Percentiles rank a stretch among this genome's conserved stretches.
Conservation (phyloP, 2,329 filamentous ascomycete species). For the Atkinsonella hypoxylon region DNA sequence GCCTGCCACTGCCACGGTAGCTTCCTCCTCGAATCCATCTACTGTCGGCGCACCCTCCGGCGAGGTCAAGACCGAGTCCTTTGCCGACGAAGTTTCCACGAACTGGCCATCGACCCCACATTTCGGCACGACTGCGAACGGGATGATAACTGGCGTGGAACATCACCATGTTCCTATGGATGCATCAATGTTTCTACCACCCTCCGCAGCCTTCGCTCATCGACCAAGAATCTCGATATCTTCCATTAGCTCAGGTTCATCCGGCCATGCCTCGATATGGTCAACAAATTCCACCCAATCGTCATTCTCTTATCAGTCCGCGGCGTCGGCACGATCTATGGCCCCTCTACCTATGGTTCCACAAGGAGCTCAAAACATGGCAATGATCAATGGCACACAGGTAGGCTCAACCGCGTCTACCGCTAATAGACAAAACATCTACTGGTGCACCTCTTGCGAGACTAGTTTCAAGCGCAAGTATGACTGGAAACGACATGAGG, state of each 20-base stretch:
- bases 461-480: conserved; percentile 57
- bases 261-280: conserved; percentile 35
- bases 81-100: conserved; percentile 17
- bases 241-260: conserved; percentile 37
- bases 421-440: conserved; percentile 32
- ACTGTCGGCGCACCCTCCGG: conserved; percentile 12
- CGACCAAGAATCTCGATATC: conserved; percentile 35
- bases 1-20: conserved; percentile 9
- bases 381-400: conserved; percentile 22
- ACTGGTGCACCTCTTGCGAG: conserved; percentile 48
- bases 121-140: conserved; percentile 4
- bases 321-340: conserved; percentile 22
- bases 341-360: conserved; percentile 25
- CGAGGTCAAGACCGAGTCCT: conserved; percentile 19
- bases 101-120: conserved; percentile 11
- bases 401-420: conserved; percentile 17
- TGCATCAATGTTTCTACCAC: conserved; percentile 21
- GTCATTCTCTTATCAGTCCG: conserved; percentile 28
- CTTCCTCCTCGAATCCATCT: conserved; percentile 6
- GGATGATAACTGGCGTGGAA: conserved; percentile 6
- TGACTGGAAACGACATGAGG: conserved; percentile 59
- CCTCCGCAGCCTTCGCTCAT: conserved; percentile 26
- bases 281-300: conserved; percentile 29
- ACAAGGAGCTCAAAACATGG: conserved; percentile 15
- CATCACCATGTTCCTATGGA: conserved; percentile 8